Evolutionary conservation across 805 yeast genomes (phyloP), one percentile per base, ranked within the genome.

Genomic region (Saturnispora bothae): DNA sequence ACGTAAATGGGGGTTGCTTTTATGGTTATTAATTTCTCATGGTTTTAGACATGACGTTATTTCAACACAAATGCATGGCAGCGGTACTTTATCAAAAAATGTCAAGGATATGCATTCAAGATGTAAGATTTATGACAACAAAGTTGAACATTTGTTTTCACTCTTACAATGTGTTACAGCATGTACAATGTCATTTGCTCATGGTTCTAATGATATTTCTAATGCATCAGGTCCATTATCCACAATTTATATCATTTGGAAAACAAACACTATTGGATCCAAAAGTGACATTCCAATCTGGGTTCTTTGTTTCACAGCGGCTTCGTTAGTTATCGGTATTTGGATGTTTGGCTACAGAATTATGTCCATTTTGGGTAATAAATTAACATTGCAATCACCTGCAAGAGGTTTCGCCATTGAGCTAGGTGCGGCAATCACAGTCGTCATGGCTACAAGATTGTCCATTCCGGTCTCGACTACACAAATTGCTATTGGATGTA

Each of bases 171-270:
- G 75, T 37, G 58, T 79, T 45, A 79, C 88, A 30, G 88, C 89
- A 13, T 70, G 76, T 48, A 79, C 85, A 36, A 78, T 79, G 79
- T 79, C 88, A 2, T 78, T 81, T 57, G 83, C 88, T 5, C 89
- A 80, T 52, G 89, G 89, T 40, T 78, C 89, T 28, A 80, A 80
- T 52, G 89, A 80, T 60, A 78, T 81, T 45, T 69, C 85, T 34
- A 80, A 80, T 49, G 86, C 89, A 28, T 71, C 82, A 23, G 88
- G 85, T 47, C 88, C 89, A 25, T 64, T 78, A 48, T 62, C 85
- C 32, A 68, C 85, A 12, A 69, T 79, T 17, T 80, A 76, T 54
- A 57, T 65, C 31, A 64, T 76, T 19, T 80, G 86, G 85, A 56
- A 56, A 17, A 57, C 73, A 26, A 73, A 76, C 48, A 52, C 60